Base-by-base conservation (phyloP, 2,329 filamentous ascomycete genomes). In the Incumbomyces lentus region DNA sequence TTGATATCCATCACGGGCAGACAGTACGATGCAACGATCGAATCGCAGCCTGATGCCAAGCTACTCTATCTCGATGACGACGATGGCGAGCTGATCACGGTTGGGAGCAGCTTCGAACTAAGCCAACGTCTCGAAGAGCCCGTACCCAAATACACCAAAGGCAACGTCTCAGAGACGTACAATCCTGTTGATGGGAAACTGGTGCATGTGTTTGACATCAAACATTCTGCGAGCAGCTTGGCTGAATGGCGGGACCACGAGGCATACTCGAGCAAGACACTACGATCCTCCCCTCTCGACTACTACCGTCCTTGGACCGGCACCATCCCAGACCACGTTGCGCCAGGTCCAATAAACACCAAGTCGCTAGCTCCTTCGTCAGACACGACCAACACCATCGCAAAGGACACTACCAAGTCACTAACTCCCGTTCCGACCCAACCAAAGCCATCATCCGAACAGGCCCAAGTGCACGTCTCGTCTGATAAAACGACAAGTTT, bases 171-270 rank as follows among this genome's bases (percentile, higher is more conserved):
- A 11, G 37, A 46, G 29, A 41, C 26, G 3, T 47, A 36, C 19
- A 40, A 50, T 18, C 45, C 50, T 16, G 39, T 51, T 22, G 52
- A 59, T 22, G 48, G 53, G 11, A 53, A 48, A 19, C 58, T 62
- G 16, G 66, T 70, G 58, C 69, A 72, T 55, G 58, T 69, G 38
- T 72, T 72, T 54, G 68, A 71, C 52, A 68, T 71, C 46, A 45
- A 49, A 33, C 47, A 52, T 14, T 51, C 51, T 7, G 31, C 29
- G 14, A 44, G 41, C 10, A 55, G 44, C 46, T 26, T 57, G 46
- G 44, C 48, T 35, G 47, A 52, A 22, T 57, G 55, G 55, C 52
- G 52, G 41, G 49, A 55, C 4, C 50, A 55, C 39, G 52, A 52
- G 36, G 53, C 55, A 17, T 49, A 50, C 19, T 50, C 50, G 11